Base-by-base conservation (phyloP, 139 green algal genomes). In the Auxenochlorella pyrenoidosa region DNA sequence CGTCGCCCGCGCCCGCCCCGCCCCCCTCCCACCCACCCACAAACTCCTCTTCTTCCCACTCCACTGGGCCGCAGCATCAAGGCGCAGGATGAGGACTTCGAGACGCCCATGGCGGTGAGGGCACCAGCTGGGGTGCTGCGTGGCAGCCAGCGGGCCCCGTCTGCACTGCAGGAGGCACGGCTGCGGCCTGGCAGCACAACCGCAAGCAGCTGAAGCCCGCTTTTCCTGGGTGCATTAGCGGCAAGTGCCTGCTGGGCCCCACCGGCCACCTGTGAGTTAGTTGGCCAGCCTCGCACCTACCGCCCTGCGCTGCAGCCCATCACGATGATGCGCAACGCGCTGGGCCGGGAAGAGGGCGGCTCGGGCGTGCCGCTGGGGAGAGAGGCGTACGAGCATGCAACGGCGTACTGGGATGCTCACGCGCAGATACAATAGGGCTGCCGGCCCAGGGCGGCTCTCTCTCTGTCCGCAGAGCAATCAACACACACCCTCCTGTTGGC, bases 291-390 rank as follows among this genome's bases (percentile, higher is more conserved):
- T n/a, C 6, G 43, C 22, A 2, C 38, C 72, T 54, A 18, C n/a
- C 4, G 34, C 47, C 77, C 34, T 30, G 30, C 1, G 5, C n/a
- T 54, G 94, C 92, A 97, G 91, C 97, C 97, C 22, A 99, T 99
- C 90, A 99, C 97, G 3, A 98, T 98, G 88, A 95, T 99, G 93
- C 91, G 97, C 13, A 99, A 99, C 87, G 91, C 96, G 44, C 85
- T 99, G 59, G 97, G 97, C 0, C 89, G 89, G 6, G 94, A 96
- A n/a, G 93, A 99, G 88, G 97, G 97, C 38, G 97, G 97, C 59
- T 97, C 93, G 66, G 97, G 97, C 0, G 96, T 99, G 51, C 51
- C 94, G 0, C 72, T 99, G 26, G 91, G 98, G 44, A 88, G 89
- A 32, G 90, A 92, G 3, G 84, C 90, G 22, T 99, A 99, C 83